Evolutionary conservation across 495 filamentous ascomycete genomes (phyloP), one percentile per base, ranked within the genome.

Genomic region (Trypethelium eluteriae): DNA sequence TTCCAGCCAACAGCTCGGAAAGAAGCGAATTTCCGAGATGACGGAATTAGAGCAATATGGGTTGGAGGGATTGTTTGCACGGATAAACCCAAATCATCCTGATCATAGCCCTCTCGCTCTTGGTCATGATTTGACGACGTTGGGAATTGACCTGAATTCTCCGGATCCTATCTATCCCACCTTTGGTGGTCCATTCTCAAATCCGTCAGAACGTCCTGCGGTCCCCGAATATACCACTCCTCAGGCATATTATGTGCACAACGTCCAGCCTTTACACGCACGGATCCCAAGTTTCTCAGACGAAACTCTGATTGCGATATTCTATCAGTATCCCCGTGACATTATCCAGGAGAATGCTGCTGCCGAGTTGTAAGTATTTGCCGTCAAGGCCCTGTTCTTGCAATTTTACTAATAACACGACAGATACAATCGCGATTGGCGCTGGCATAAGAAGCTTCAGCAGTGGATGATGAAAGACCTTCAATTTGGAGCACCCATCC

Each of bases 221-320:
- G 84, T 94, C 61, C 90, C 91, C 46, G 88, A 92, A 61, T 93
- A 88, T 73, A 83, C 79, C 12, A 76, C 96, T 6, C 93, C 93
- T 2, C 84, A 88, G 34, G 94, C 91, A 75, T 97, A 97, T 74
- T 86, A 82, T 59, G 93, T 97, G 34, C 87, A 85, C 69, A 97
- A 96, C 71, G 88, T 95, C 39, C 90, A 92, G 70, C 84, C 86
- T 16, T 80, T 96, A 25, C 85, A 90, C 57, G 83, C 85, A 63
- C 89, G 93, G 69, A 89, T 96, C 57, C 80, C 82, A 16, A 89
- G 86, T 64, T 95, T 96, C 79, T 89, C 88, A 68, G 91, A 96
- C 66, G 93, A 97, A 74, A 95, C 92, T 0, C 81, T 97, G 64
- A 92, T 97, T 75, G 92, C 88, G 80, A 94, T 97, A 68, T 97